phyloP scores from a whole-genome alignment of 305 asterid genomes.

The Solanum hybrid region DNA sequence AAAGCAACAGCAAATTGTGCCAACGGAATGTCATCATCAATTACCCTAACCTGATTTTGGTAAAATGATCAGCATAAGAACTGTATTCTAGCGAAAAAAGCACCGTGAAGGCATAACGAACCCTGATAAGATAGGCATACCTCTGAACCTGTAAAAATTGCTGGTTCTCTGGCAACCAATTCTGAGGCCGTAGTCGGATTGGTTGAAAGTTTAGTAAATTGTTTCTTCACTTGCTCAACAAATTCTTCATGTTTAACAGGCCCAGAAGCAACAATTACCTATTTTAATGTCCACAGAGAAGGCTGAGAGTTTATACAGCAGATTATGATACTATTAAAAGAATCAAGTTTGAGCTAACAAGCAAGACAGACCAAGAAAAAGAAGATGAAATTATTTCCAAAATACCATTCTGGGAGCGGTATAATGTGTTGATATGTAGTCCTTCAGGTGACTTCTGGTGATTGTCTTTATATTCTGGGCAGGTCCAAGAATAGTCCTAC shows the following conservation, averaged over 20 bases:
- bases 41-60: constrained; percentile 61
- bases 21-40: constrained; percentile 39
- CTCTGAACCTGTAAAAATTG: constrained; percentile 89
- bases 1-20: constrained; percentile 45
- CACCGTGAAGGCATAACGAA: constrained; percentile 14
- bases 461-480: constrained; percentile 62
- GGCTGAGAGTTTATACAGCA: not conserved
- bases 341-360: not conserved
- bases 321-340: not conserved
- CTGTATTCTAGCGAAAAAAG: not conserved
- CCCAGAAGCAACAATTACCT: constrained; percentile 75
- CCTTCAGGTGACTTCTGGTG: constrained; percentile 38
- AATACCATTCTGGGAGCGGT: constrained; percentile 72
- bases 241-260: constrained; percentile 75
- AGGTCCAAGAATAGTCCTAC: constrained; percentile 86
- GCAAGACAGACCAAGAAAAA: not conserved
- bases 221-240: constrained; percentile 55
- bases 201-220: constrained; percentile 56
- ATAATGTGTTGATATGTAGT: constrained; percentile 68
- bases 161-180: constrained; percentile 57
- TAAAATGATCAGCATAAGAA: constrained; percentile 3
- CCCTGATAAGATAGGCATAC: constrained; percentile 24
- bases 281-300: constrained; percentile 9
- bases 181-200: constrained; percentile 53
- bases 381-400: not conserved